A percentile compares a stretch with the other conserved stretches of the same genome.
These are phyloP conservation scores for Plasmodium vinckei DNA, from an alignment of 169 alveolate genomes.

Conservation along the genomic window DNA sequence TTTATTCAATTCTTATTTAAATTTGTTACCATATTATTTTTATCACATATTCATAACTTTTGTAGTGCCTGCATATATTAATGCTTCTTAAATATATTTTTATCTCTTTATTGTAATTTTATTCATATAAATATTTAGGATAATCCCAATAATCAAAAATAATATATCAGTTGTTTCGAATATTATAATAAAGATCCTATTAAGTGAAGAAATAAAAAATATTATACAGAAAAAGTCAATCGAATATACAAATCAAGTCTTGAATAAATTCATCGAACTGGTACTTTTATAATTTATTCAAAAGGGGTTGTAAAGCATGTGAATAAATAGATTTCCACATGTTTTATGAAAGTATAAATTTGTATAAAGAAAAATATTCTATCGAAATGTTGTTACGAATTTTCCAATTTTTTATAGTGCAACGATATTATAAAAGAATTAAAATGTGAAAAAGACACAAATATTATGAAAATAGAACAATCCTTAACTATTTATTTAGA, in stretches of 20 bases:
- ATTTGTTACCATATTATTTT: not conserved
- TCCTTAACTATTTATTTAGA: slow-evolving; percentile 52
- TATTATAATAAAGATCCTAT: slow-evolving; percentile 36
- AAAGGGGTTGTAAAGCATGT: not conserved
- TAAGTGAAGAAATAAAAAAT: slow-evolving; percentile 59
- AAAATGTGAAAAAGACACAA: slow-evolving; percentile 43
- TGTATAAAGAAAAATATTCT: too few species aligned
- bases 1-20: not conserved
- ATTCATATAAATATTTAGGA: slow-evolving; percentile 13
- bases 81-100: not conserved
- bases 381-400: not conserved
- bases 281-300: slow-evolving; percentile 6
- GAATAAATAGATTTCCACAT: not conserved
- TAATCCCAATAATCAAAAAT: slow-evolving; percentile 44
- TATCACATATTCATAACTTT: not conserved
- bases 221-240: slow-evolving; percentile 16
- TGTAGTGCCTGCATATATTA: not conserved
- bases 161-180: slow-evolving; percentile 52
- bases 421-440: slow-evolving; percentile 36
- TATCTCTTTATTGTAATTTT: too few species aligned
- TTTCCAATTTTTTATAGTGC: slow-evolving; percentile 29
- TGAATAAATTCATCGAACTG: slow-evolving; percentile 28
- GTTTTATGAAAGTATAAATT: too few species aligned
- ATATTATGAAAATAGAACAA: slow-evolving; percentile 42
- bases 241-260: slow-evolving; percentile 24